Evolutionary conservation across 2,329 filamentous ascomycete genomes (phyloP).

Genomic region (Penicillium frequentans): DNA sequence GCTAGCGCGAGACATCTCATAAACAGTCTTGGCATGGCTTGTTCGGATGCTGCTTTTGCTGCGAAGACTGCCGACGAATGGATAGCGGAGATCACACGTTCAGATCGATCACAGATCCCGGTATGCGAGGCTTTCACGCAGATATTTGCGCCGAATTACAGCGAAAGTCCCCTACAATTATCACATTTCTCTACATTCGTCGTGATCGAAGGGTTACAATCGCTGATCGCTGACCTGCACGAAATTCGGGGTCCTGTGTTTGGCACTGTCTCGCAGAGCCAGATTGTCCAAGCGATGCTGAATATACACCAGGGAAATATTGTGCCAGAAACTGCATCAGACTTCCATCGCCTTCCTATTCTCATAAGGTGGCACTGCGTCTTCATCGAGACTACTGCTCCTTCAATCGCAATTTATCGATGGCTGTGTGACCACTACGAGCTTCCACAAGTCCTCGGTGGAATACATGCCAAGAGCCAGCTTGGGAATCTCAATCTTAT

Average conservation of each 20-base stretch:
- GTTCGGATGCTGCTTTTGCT: slow-evolving; percentile 17
- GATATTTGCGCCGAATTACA: slow-evolving; percentile 6
- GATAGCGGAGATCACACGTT: slow-evolving; percentile 9
- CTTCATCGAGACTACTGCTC: slow-evolving; percentile 13
- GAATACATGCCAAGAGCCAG: slow-evolving; percentile 3
- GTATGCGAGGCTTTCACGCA: slow-evolving; percentile 5
- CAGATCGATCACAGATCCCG: neutral
- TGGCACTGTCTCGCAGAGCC: slow-evolving; percentile 4
- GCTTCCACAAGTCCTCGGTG: slow-evolving; percentile 7
- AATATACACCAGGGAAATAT: slow-evolving; percentile 11
- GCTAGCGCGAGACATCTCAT: slow-evolving; percentile 21
- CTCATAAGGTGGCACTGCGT: slow-evolving; percentile 19
- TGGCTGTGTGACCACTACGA: slow-evolving; percentile 8
- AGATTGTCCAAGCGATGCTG: slow-evolving; percentile 10
- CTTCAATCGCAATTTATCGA: slow-evolving; percentile 13
- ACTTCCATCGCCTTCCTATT: neutral
- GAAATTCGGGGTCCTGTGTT: slow-evolving; percentile 4
- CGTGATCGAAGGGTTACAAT: slow-evolving; percentile 15
- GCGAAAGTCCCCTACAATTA: neutral
- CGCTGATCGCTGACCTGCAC: slow-evolving; percentile 11
- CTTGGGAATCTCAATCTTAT: slow-evolving; percentile 5
- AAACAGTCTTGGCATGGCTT: slow-evolving; percentile 13
- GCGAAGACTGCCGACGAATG: slow-evolving; percentile 18
- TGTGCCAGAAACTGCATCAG: neutral
- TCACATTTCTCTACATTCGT: slow-evolving; percentile 11